A percentile compares a stretch with the other conserved stretches of the same genome.
phyloP scores from a whole-genome alignment of 108 stramenopile genomes.

The Halocafeteria seosinensis region DNA sequence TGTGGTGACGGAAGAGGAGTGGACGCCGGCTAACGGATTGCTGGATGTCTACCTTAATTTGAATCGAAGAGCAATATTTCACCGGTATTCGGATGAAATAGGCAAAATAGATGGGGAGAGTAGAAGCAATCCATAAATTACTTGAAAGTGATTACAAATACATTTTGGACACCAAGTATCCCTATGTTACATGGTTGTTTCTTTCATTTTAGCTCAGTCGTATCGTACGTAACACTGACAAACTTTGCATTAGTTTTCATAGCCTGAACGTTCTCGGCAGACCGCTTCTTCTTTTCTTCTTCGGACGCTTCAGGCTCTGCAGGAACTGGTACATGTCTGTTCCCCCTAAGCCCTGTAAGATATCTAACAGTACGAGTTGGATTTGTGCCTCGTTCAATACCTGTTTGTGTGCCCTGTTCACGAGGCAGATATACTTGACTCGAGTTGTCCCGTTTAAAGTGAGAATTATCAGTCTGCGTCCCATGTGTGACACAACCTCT shows the following conservation, averaged over 20 bases:
- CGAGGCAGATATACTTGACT: conserved; percentile 40
- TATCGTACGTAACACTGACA: neutral
- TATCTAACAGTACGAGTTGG: conserved; percentile 11
- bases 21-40: too few species aligned
- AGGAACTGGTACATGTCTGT: neutral
- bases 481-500: conserved; percentile 26
- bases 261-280: neutral
- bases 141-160: too few species aligned
- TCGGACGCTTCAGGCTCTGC: neutral
- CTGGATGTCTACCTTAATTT: too few species aligned
- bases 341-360: neutral
- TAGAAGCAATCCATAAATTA: too few species aligned
- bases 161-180: too few species aligned
- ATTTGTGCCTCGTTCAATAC: conserved; percentile 23
- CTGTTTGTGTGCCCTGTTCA: conserved; percentile 29
- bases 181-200: too few species aligned
- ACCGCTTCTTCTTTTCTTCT: neutral
- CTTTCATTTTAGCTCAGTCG: neutral
- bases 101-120: too few species aligned
- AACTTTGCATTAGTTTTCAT: neutral
- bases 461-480: conserved; percentile 36
- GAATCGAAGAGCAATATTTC: too few species aligned
- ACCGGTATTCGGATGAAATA: too few species aligned
- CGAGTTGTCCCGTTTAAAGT: conserved; percentile 38
- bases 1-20: too few species aligned